Evolutionary conservation across 768 basidiomycete species (phyloP).

Genomic region (Hydnum rufescens): DNA sequence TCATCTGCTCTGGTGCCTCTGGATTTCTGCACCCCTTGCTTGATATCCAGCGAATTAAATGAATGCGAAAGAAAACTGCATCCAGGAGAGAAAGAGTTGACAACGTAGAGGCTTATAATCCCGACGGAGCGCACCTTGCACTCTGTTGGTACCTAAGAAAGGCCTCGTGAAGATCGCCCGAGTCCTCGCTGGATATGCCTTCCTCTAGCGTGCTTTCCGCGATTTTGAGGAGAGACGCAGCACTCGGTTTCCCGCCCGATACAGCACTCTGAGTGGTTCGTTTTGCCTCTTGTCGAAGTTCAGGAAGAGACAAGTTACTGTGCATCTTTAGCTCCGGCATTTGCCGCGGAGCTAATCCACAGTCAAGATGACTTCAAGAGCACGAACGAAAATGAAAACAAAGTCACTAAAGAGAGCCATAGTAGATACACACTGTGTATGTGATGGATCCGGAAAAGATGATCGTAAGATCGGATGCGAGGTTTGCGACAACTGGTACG

Average conservation of each 20-base stretch:
- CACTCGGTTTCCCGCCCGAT: background rate
- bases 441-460: constrained; percentile 51
- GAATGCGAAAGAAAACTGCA: constrained; percentile 18
- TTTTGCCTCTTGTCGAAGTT: background rate
- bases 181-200: constrained; percentile 3
- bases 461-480: constrained; percentile 65
- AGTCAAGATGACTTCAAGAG: no score
- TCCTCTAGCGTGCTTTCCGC: background rate
- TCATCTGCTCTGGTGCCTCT: no score
- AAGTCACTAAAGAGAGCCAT: background rate
- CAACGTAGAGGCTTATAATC: constrained; percentile 12
- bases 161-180: constrained; percentile 8
- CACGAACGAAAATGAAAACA: no score
- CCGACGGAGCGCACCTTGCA: constrained; percentile 1
- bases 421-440: constrained; percentile 27
- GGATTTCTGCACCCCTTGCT: no score
- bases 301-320: background rate
- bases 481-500: constrained; percentile 53
- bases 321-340: no score
- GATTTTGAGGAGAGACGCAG: background rate
- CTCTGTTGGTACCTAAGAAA: constrained; percentile 5
- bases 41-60: no score
- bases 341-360: no score
- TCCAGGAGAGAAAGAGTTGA: no score
- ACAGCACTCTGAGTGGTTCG: background rate